Base-by-base conservation (phyloP, 2,329 filamentous ascomycete species). In the Dothistroma septosporum region DNA sequence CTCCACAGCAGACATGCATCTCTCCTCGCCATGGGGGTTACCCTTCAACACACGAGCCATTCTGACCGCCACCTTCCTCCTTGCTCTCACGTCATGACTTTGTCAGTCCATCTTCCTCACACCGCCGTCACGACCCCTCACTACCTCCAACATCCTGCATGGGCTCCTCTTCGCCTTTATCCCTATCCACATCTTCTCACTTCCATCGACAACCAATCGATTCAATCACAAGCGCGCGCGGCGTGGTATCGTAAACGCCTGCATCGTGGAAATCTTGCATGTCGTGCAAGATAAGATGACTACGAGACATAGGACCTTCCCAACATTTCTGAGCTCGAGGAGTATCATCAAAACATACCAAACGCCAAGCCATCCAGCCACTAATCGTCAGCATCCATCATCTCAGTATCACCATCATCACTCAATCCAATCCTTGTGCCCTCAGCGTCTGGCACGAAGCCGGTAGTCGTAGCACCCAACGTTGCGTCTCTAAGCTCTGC, bases 391-490 rank as follows among this genome's bases (percentile, higher is more conserved):
- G 65, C 63, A 61, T 67, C 65, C 66, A 66, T 64, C 64, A 65
- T 65, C 55, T 63, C 57, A 52, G 57, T 65, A 44, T 68, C 65
- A 6, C 64, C 67, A 9, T 69, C 70, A 14, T 61, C 67, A n/a
- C 58, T 67, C 64, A 65, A 58, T 60, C 56, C 68, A 63, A 65
- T 69, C 64, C 60, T 68, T 58, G 74, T 76, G 4, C 73, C 73
- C 59, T 76, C 74, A 1, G 71, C 73, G 64, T 76, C 74, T 14
- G 71, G 69, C 32, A 68, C 64, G 16, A 65, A 64, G 2, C 64
- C 64, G 11, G 69, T 48, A 3, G 61, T 66, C 37, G 61, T 64
- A 19, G 63, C 55, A 7, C 66, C 67, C 2, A 70, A 56, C 9
- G 66, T 71, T 16, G 68, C 64, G 35, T 70, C 70, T 32, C 61